These are phyloP conservation scores for Monosporascus ibericus DNA, from an alignment of 2,329 filamentous ascomycete genomes.

Conservation along the genomic window DNA sequence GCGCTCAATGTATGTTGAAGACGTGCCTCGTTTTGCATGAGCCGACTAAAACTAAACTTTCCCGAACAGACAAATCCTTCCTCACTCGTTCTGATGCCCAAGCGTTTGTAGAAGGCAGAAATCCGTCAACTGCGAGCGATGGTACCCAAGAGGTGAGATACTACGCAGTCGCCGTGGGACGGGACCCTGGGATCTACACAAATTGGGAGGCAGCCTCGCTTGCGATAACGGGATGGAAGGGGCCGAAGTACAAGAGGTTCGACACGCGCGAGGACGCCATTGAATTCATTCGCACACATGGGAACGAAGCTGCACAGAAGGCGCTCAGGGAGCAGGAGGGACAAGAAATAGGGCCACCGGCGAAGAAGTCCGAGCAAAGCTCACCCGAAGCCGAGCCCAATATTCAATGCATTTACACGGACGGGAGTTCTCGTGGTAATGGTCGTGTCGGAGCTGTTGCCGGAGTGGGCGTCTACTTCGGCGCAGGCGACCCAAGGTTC, in stretches of 20 bases:
- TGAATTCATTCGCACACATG: slow-evolving; percentile 58
- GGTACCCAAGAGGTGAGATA: slow-evolving; percentile 41
- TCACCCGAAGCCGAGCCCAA: slow-evolving; percentile 18
- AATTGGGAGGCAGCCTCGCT: slow-evolving; percentile 64
- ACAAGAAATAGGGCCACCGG: slow-evolving; percentile 24
- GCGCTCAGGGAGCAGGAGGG: slow-evolving; percentile 39
- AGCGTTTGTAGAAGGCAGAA: slow-evolving; percentile 63
- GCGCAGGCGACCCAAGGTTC: slow-evolving; percentile 47
- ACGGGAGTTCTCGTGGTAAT: slow-evolving; percentile 56
- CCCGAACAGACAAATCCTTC: slow-evolving; percentile 71
- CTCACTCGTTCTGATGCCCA: slow-evolving; percentile 67
- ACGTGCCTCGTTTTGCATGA: slow-evolving; percentile 1
- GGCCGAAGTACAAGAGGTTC: slow-evolving; percentile 66
- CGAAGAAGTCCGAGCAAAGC: slow-evolving; percentile 28
- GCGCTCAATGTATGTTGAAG: slow-evolving; percentile 58
- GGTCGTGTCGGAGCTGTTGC: slow-evolving; percentile 48
- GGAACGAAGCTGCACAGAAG: slow-evolving; percentile 37
- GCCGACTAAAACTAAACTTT: slow-evolving; percentile 4
- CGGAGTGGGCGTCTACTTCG: slow-evolving; percentile 61
- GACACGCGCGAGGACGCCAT: slow-evolving; percentile 65
- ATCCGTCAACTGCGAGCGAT: slow-evolving; percentile 31
- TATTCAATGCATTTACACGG: slow-evolving; percentile 50
- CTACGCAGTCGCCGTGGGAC: slow-evolving; percentile 58
- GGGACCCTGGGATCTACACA: slow-evolving; percentile 51
- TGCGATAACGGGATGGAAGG: slow-evolving; percentile 69